Percentiles rank a stretch among this genome's conserved stretches.
Evolutionary conservation across 2,329 filamentous ascomycete species (phyloP).

Genomic region (Coniochaeta sp.): DNA sequence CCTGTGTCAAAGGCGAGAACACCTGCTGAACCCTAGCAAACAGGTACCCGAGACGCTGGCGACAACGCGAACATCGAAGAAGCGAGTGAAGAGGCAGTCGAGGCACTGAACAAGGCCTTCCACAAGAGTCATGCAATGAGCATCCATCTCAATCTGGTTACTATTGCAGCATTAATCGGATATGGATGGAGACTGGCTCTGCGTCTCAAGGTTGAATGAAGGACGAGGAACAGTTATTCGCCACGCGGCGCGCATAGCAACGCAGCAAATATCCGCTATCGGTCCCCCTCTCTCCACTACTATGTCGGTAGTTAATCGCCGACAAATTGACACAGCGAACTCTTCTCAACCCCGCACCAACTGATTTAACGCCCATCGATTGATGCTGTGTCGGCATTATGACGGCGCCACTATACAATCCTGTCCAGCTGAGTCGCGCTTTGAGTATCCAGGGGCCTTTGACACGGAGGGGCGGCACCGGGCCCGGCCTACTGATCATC

Average conservation of each 20-base stretch:
- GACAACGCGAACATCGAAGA: slow-evolving; percentile 6
- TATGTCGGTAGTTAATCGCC: slow-evolving; percentile 16
- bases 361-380: not conserved
- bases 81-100: slow-evolving; percentile 19
- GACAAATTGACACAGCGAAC: not conserved
- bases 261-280: not conserved
- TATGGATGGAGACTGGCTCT: slow-evolving; percentile 22
- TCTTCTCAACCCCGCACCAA: not conserved
- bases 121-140: slow-evolving; percentile 30
- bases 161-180: slow-evolving; percentile 22
- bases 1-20: not conserved
- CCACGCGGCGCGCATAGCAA: slow-evolving; percentile 4
- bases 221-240: not conserved
- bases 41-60: not conserved
- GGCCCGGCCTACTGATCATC: slow-evolving; percentile 26
- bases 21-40: not conserved
- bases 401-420: not conserved
- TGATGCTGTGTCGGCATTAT: not conserved
- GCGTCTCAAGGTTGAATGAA: slow-evolving; percentile 10
- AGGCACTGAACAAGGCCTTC: slow-evolving; percentile 23
- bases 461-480: slow-evolving; percentile 24
- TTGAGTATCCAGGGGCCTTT: slow-evolving; percentile 24
- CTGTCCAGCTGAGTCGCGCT: not conserved
- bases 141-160: slow-evolving; percentile 33
- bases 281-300: slow-evolving; percentile 3